Base-by-base conservation (phyloP, 257 asterid genomes). In the Anisodus acutangulus region DNA sequence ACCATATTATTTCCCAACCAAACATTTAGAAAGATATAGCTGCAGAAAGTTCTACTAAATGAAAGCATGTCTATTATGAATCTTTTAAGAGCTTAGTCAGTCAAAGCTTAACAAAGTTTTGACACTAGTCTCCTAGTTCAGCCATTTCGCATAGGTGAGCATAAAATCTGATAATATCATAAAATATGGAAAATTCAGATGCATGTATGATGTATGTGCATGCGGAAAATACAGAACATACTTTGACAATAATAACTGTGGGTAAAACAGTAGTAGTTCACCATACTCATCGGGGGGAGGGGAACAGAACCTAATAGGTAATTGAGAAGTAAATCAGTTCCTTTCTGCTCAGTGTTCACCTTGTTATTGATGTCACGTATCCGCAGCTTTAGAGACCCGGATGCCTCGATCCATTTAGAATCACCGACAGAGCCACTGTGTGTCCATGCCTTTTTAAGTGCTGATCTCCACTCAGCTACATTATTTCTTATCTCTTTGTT, bases 401-500 rank as follows among this genome's bases (percentile, higher is more conserved):
- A 92, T 41, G 84, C 86, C 84, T 93, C 90, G 0, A 82, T 85
- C 97, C 98, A 93, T 83, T 90, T 88, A 80, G 90, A 85, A 70
- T 92, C 90, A 86, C 90, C 88, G 37, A 41, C 78, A 62, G 85
- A 83, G 35, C 81, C 86, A 68, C 83, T 88, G 53, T 54, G 69
- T 63, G 62, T n/a, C 92, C 92, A 92, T 53, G 97, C 95, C 87
- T 89, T 94, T 87, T 86, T 82, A 41, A 95, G 94, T 47, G 93
- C 83, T 70, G 26, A 26, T 84, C 97, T 91, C 98, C 98, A 95
- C 82, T 84, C 86, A 1, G 86, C 66, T 85, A 93, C 88, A 53
- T 86, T 88, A 84, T 51, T 86, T 72, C 97, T 87, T 83, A 94
- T 92, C 86, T 93, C 97, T 85, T 94, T 95, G 91, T 95, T 94